phyloP scores from a whole-genome alignment of 2,329 filamentous ascomycete genomes.

The Ascochyta clinopodiicola region DNA sequence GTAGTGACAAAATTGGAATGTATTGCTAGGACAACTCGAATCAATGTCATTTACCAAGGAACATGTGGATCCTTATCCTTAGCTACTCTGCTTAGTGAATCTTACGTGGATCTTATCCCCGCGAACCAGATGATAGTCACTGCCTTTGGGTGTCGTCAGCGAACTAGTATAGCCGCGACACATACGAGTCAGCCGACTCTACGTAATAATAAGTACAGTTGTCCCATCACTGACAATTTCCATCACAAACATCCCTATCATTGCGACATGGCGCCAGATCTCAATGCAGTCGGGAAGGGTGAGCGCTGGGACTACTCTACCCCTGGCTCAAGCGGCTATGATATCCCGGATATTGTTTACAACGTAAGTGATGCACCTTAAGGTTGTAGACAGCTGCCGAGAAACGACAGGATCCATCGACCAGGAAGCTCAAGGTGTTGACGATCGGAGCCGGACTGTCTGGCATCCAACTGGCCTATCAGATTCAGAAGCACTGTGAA shows the following conservation, averaged over 20 bases:
- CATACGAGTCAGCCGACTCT: no score
- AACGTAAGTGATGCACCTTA: conserved; percentile 26
- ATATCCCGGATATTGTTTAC: conserved; percentile 49
- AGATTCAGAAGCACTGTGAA: conserved; percentile 53
- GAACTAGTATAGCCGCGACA: no score
- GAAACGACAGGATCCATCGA: conserved; percentile 19
- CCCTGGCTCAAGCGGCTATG: conserved; percentile 52
- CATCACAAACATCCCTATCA: no score
- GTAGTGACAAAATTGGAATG: background rate
- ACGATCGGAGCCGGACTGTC: conserved; percentile 58
- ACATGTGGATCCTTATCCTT: no score
- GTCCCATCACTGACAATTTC: no score
- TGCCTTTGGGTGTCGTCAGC: no score
- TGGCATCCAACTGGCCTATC: conserved; percentile 56
- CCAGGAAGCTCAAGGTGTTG: conserved; percentile 52
- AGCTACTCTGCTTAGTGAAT: no score
- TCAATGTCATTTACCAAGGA: no score
- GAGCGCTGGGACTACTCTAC: conserved; percentile 53
- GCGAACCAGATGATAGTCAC: no score
- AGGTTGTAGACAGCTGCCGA: background rate
- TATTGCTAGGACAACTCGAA: background rate
- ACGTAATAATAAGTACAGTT: no score
- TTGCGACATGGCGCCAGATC: conserved; percentile 50
- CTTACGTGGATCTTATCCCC: no score
- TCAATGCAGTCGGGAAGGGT: conserved; percentile 47